Evolutionary conservation across 495 filamentous ascomycete genomes (phyloP).

Genomic region (Tuber melanosporum): DNA sequence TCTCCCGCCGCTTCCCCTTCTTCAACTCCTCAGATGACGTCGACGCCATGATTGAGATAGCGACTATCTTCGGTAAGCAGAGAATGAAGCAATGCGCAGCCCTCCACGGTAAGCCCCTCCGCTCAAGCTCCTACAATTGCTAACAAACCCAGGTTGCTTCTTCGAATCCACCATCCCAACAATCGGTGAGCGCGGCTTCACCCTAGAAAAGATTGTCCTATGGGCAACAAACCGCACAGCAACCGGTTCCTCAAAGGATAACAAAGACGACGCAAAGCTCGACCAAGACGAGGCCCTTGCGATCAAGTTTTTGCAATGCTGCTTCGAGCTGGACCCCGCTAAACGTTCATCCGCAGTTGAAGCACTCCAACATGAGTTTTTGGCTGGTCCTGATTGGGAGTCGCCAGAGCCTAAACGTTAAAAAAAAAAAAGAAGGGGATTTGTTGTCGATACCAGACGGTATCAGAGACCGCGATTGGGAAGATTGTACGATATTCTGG

Average conservation of each 20-base stretch:
- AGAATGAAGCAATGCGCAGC: constrained; percentile 75
- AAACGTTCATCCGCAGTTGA: constrained; percentile 66
- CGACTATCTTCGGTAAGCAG: constrained; percentile 81
- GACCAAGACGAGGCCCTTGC: constrained; percentile 58
- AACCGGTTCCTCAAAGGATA: constrained; percentile 42
- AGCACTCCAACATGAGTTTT: constrained; percentile 69
- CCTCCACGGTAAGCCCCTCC: constrained; percentile 59
- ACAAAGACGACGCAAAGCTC: constrained; percentile 47
- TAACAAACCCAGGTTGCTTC: constrained; percentile 47
- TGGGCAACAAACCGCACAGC: constrained; percentile 69
- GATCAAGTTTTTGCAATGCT: constrained; percentile 58
- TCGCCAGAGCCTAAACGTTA: not conserved
- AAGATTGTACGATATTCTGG: not conserved
- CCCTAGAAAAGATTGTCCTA: constrained; percentile 83
- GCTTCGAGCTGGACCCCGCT: constrained; percentile 64
- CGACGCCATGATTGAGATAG: constrained; percentile 93
- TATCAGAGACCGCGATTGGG: not conserved
- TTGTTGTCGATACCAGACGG: not conserved
- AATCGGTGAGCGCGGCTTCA: constrained; percentile 75
- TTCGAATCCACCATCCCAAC: constrained; percentile 90
- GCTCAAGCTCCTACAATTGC: not conserved
- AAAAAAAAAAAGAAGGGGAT: not conserved
- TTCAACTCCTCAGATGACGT: constrained; percentile 96
- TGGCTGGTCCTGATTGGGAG: constrained; percentile 39
- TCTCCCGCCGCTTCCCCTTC: constrained; percentile 88